phyloP scores from a whole-genome alignment of 2,329 filamentous ascomycete species.

The Diaporthe citri region DNA sequence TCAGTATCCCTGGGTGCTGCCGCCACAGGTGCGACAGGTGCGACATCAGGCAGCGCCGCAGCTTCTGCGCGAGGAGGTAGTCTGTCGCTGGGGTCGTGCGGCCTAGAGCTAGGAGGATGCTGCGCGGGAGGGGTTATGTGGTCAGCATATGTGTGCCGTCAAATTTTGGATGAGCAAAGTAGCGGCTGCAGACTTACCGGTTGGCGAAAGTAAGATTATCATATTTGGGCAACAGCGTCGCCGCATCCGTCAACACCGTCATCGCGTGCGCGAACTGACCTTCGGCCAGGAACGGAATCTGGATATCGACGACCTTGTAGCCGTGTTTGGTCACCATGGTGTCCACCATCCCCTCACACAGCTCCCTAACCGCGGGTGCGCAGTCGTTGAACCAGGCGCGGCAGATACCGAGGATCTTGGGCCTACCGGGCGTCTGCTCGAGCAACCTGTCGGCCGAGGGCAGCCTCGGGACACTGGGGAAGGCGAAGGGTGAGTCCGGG shows the following conservation, averaged over 20 bases:
- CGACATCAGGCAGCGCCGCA: conserved; percentile 77
- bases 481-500: conserved; percentile 65
- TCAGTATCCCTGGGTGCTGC: conserved; percentile 75
- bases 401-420: conserved; percentile 72
- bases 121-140: conserved; percentile 56
- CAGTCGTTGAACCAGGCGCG: conserved; percentile 71
- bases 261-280: conserved; percentile 80
- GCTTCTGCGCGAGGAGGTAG: conserved; percentile 76
- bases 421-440: conserved; percentile 41
- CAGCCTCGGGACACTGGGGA: conserved; percentile 49
- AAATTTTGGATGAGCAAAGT: too few relatives aligned
- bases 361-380: conserved; percentile 55
- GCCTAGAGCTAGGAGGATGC: conserved; percentile 75
- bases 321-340: conserved; percentile 65
- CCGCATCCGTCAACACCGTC: conserved; percentile 76
- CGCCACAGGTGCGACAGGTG: conserved; percentile 78
- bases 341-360: conserved; percentile 60
- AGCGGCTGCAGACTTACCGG: conserved; percentile 25
- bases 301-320: conserved; percentile 67
- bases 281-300: conserved; percentile 69
- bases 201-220: conserved; percentile 64
- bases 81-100: conserved; percentile 74
- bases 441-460: conserved; percentile 43
- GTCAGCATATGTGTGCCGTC: background rate
- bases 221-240: conserved; percentile 60